These are phyloP conservation scores for Chamaenerion angustifolium DNA, from an alignment of 345 rosid species.

Conservation along the genomic window DNA sequence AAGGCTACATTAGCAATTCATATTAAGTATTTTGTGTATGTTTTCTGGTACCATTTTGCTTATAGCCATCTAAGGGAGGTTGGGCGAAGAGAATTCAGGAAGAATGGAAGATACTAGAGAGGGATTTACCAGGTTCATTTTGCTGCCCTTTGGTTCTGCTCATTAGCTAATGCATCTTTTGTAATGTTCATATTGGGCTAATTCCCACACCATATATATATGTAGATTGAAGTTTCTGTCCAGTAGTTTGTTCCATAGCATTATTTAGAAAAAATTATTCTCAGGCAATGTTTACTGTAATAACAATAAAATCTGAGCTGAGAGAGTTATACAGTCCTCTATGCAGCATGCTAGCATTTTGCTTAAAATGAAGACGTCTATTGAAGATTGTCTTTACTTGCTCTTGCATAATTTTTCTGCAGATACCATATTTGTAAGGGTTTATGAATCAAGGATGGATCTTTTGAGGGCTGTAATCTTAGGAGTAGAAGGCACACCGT, in stretches of 20 bases:
- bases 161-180: background rate
- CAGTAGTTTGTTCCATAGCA: too few relatives aligned
- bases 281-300: background rate
- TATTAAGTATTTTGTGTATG: background rate
- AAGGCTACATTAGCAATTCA: slow-evolving; percentile 1
- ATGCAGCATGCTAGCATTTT: background rate
- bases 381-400: background rate
- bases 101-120: slow-evolving; percentile 78
- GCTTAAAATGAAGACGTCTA: background rate
- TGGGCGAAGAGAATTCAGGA: slow-evolving; percentile 77
- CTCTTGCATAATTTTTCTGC: slow-evolving; percentile 10
- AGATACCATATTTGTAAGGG: slow-evolving; percentile 85
- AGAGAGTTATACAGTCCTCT: background rate
- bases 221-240: too few relatives aligned
- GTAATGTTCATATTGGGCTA: background rate
- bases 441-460: slow-evolving; percentile 87
- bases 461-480: slow-evolving; percentile 80
- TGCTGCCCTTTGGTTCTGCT: slow-evolving; percentile 1
- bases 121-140: slow-evolving; percentile 72
- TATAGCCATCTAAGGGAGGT: slow-evolving; percentile 41
- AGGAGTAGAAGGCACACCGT: slow-evolving; percentile 93
- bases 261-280: background rate
- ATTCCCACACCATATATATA: background rate
- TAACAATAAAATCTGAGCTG: background rate
- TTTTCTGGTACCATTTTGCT: slow-evolving; percentile 2